Conservation (phyloP, 2,329 filamentous ascomycete genomes). For the Passalora sequoiae region DNA sequence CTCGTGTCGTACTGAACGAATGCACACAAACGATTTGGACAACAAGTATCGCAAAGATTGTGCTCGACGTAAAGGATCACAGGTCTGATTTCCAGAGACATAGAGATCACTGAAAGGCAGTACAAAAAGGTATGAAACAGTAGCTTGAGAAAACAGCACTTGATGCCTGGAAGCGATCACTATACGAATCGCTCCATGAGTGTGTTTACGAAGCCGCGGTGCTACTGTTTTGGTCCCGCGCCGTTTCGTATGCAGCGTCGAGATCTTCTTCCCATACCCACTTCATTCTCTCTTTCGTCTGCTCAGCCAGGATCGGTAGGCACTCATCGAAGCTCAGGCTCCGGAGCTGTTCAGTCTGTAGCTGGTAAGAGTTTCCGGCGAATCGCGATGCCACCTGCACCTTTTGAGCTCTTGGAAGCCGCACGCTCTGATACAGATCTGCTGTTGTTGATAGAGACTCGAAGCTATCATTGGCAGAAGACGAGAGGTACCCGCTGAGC, state of each 20-base stretch:
- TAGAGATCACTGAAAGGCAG: no score
- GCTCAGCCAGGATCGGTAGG: conserved; percentile 31
- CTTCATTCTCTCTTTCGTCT: conserved; percentile 33
- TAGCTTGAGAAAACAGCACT: no score
- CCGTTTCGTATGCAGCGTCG: not conserved
- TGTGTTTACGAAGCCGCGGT: no score
- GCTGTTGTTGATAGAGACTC: conserved; percentile 23
- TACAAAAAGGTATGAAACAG: no score
- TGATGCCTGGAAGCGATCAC: no score
- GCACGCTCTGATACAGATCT: conserved; percentile 34
- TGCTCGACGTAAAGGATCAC: no score
- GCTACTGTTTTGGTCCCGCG: no score
- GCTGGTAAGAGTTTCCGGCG: conserved; percentile 35
- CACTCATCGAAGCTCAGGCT: conserved; percentile 36
- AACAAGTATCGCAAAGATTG: no score
- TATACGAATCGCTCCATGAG: no score
- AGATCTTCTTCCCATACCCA: conserved; percentile 3
- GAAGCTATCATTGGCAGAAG: conserved; percentile 9
- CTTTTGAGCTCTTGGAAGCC: conserved; percentile 34
- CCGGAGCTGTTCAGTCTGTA: conserved; percentile 34
- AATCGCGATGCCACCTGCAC: conserved; percentile 31
- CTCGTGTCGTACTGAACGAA: no score
- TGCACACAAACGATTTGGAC: no score
- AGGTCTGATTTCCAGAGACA: no score
- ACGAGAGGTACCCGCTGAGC: conserved; percentile 25